Evolutionary conservation across 805 yeast genomes (phyloP).

Genomic region (Starmera dryadoides): DNA sequence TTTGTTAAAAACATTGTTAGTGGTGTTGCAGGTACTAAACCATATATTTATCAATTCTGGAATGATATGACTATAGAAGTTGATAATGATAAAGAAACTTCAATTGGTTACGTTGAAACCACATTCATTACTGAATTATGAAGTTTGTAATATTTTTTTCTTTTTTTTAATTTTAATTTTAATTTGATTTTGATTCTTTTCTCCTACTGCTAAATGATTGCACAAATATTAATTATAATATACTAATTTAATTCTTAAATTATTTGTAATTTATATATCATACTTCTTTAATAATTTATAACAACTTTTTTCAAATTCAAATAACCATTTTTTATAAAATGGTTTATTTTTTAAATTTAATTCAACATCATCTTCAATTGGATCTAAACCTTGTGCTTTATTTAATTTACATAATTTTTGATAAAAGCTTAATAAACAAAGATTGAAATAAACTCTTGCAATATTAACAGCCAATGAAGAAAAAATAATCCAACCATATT

Average conservation of each 20-base stretch:
- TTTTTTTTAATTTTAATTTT: not conserved
- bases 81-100: conserved; percentile 41
- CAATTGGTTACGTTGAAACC: conserved; percentile 70
- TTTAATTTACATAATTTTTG: conserved; percentile 45
- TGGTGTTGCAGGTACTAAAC: conserved; percentile 93
- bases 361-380: conserved; percentile 25
- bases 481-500: conserved; percentile 49
- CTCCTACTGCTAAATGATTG: no score
- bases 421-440: conserved; percentile 52
- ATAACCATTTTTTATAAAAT: conserved; percentile 21
- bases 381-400: conserved; percentile 29
- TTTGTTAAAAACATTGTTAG: conserved; percentile 90
- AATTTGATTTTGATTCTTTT: not conserved
- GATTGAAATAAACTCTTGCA: conserved; percentile 51
- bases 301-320: conserved; percentile 22
- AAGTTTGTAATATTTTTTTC: conserved; percentile 1
- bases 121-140: conserved; percentile 55
- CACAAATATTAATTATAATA: no score
- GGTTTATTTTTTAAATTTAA: conserved; percentile 26
- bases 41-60: conserved; percentile 91
- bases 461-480: conserved; percentile 40
- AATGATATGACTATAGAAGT: conserved; percentile 48
- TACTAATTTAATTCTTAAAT: no score
- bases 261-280: not conserved
- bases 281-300: conserved; percentile 16